Conservation (phyloP, 139 green algal genomes). For the Haematococcus lacustris region DNA sequence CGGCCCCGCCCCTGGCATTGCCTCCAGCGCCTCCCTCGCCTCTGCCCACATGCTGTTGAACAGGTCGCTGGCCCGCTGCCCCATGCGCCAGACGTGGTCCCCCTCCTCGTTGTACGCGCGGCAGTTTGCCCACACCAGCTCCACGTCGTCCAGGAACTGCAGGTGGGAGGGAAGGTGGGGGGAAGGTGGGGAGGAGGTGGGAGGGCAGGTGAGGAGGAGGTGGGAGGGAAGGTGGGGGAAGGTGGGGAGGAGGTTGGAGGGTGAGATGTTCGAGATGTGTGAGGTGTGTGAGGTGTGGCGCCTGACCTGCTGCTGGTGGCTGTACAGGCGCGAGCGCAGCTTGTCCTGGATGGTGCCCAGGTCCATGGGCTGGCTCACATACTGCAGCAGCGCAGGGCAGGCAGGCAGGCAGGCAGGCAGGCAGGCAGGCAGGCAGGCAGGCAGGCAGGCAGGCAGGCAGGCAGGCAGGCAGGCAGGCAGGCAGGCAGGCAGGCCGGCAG, state of each 20-base stretch:
- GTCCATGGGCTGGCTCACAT: constrained; percentile 56
- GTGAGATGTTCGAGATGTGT: too few relatives aligned
- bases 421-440: too few relatives aligned
- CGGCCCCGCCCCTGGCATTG: neutral
- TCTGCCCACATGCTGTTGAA: neutral
- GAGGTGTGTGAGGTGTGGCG: neutral
- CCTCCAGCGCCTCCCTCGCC: neutral
- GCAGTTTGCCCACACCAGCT: constrained; percentile 8
- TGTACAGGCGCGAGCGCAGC: constrained; percentile 36
- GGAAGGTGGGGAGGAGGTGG: too few relatives aligned
- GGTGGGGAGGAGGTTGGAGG: too few relatives aligned
- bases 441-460: too few relatives aligned
- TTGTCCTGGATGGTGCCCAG: constrained; percentile 51
- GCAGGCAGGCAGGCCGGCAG: too few relatives aligned
- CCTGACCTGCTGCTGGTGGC: neutral
- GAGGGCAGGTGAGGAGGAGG: neutral
- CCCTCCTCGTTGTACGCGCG: constrained; percentile 10
- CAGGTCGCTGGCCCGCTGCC: neutral
- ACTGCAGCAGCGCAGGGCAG: too few relatives aligned
- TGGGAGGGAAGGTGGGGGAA: too few relatives aligned
- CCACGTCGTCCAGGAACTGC: constrained; percentile 10
- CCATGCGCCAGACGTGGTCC: neutral
- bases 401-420: too few relatives aligned
- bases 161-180: too few relatives aligned
- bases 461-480: too few relatives aligned